phyloP scores from a whole-genome alignment of 106 monocot species.

The Dendrobium officinale region DNA sequence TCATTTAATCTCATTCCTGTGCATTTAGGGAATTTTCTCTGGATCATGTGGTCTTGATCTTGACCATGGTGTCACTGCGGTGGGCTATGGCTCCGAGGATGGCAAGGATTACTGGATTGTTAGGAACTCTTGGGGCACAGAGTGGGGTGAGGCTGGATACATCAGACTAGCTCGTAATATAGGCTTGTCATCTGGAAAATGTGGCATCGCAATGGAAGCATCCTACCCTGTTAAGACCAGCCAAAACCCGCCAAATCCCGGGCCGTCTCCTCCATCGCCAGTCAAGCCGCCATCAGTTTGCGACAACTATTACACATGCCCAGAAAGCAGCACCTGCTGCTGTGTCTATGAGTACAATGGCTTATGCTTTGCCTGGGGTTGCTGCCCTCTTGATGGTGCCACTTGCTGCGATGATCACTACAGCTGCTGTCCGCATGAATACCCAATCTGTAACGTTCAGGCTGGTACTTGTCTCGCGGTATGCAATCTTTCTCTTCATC shows the following conservation, averaged over 20 bases:
- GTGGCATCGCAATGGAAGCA: slow-evolving; percentile 20
- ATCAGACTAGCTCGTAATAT: slow-evolving; percentile 45
- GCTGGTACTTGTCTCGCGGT: slow-evolving; percentile 22
- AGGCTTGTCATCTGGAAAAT: background rate
- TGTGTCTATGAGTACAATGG: slow-evolving; percentile 9
- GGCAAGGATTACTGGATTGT: slow-evolving; percentile 72
- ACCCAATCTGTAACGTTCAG: slow-evolving; percentile 28
- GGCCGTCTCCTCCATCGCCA: slow-evolving; percentile 15
- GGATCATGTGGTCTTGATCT: slow-evolving; percentile 42
- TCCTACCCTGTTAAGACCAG: slow-evolving; percentile 54
- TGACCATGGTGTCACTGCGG: slow-evolving; percentile 57
- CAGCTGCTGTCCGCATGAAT: slow-evolving; percentile 34
- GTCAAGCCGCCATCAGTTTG: slow-evolving; percentile 4
- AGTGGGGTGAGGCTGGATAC: slow-evolving; percentile 62
- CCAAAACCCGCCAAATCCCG: slow-evolving; percentile 1
- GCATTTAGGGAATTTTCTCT: slow-evolving; percentile 48
- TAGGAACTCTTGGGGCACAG: slow-evolving; percentile 60
- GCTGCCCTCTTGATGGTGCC: slow-evolving; percentile 29
- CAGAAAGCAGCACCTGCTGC: slow-evolving; percentile 13
- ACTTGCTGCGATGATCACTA: slow-evolving; percentile 35
- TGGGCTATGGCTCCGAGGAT: slow-evolving; percentile 60
- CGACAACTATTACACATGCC: slow-evolving; percentile 14
- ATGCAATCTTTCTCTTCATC: background rate
- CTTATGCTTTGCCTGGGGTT: slow-evolving; percentile 34
- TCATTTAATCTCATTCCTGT: background rate